Base-by-base conservation (phyloP, 257 asterid species). In the Nicotiana noctiflora region DNA sequence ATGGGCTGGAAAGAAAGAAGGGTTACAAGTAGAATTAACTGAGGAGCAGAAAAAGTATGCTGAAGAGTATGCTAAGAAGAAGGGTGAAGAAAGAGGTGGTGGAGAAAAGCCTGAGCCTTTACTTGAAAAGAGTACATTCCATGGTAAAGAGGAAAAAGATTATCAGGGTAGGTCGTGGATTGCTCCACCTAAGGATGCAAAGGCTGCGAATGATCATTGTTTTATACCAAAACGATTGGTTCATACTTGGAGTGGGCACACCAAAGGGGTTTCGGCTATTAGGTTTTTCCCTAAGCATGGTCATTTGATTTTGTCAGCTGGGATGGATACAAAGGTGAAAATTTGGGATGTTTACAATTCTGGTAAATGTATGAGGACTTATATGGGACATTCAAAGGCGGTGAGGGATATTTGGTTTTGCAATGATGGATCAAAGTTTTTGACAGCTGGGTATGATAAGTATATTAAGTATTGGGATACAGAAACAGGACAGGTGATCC, bases 1-100 rank as follows among this genome's bases (percentile, higher is more conserved):
- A n/a, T n/a, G n/a, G n/a, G n/a, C n/a, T n/a, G n/a, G n/a, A n/a
- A n/a, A n/a, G n/a, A n/a, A n/a, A n/a, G n/a, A n/a, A n/a, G n/a
- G n/a, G n/a, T n/a, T n/a, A n/a, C n/a, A n/a, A n/a, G n/a, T n/a
- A 0, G 98, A 94, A 83, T 84, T 96, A 82, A 91, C 98, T 0
- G 99, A 96, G 88, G 98, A 96, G 89, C 98, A 96, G 86, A 94
- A 92, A 93, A 96, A 92, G 88, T 96, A 96, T 67, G 99, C 99
- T 0, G 99, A 96, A 85, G 99, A 94, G 89, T 91, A 94, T 77
- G 99, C 95, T 1, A 96, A 89, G 92, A 95, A 93, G 93, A 90
- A 96, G 87, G 96, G 90, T 5, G 96, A 88, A 84, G 93, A 93
- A 86, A 95, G 89, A 74, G 95, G 90, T 13, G 97, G 95, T 14